Conservation (phyloP, 2,329 filamentous ascomycete species). For the Phialophora tarda region DNA sequence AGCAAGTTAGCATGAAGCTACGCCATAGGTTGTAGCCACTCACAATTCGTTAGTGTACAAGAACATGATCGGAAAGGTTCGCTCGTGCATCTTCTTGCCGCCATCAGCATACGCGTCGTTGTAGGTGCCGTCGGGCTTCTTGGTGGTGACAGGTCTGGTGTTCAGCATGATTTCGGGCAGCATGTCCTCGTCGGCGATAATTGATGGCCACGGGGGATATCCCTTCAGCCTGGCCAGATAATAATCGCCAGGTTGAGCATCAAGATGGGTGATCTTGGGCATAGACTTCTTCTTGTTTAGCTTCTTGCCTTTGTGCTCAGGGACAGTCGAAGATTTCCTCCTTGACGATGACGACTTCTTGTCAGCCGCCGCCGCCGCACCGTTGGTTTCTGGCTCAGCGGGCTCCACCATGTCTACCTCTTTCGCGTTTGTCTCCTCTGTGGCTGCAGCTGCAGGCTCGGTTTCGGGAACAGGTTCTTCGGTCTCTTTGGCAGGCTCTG, state of each 20-base stretch:
- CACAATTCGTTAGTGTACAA: conserved; percentile 96
- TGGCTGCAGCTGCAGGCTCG: conserved; percentile 34
- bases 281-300: conserved; percentile 84
- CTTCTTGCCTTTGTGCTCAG: conserved; percentile 76
- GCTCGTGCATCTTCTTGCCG: conserved; percentile 81
- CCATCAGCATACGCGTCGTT: conserved; percentile 85
- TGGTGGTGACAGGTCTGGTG: conserved; percentile 81
- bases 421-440: conserved; percentile 23
- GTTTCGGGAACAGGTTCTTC: conserved; percentile 44
- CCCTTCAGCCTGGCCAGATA: conserved; percentile 94
- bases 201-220: conserved; percentile 90
- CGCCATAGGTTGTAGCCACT: conserved; percentile 52
- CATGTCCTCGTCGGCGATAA: conserved; percentile 94
- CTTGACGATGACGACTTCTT: conserved; percentile 59
- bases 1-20: conserved; percentile 32
- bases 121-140: conserved; percentile 81
- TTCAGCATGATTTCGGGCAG: conserved; percentile 78
- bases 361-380: conserved; percentile 54
- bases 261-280: conserved; percentile 70
- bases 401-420: conserved; percentile 42
- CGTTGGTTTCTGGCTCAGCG: conserved; percentile 54
- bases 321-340: conserved; percentile 74
- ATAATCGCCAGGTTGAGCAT: conserved; percentile 88
- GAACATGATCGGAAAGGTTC: conserved; percentile 95
- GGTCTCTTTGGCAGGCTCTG: conserved; percentile 39